These are phyloP conservation scores for Leccinum fallax DNA, from an alignment of 1,284 basidiomycete genomes.

Conservation along the genomic window DNA sequence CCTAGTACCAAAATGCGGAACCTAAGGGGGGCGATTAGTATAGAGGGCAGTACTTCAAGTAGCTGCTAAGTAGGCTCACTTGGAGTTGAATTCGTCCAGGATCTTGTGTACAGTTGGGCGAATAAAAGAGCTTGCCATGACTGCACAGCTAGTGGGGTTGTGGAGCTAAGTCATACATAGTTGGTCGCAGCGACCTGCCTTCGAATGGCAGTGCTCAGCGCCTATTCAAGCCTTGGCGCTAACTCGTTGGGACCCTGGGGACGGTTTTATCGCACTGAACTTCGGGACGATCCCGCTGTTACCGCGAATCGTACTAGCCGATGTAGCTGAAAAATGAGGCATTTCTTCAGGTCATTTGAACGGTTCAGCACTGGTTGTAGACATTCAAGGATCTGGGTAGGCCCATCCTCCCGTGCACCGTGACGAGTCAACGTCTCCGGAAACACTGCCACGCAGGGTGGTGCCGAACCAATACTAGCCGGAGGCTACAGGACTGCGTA, in stretches of 20 bases:
- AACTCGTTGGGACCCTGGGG: neutral
- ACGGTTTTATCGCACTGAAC: neutral
- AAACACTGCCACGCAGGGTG: no score
- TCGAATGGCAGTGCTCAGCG: slow-evolving; percentile 2
- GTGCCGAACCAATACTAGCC: no score
- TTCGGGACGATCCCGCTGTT: neutral
- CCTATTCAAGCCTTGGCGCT: neutral
- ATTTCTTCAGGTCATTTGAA: neutral
- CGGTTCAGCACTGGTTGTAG: neutral
- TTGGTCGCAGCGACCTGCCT: neutral
- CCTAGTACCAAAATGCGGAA: slow-evolving; percentile 6
- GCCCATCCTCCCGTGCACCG: neutral
- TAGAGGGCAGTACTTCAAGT: neutral
- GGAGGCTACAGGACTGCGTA: no score
- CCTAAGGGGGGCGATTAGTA: neutral
- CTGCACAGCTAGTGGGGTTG: neutral
- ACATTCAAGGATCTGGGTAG: neutral
- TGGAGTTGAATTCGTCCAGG: neutral
- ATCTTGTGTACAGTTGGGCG: slow-evolving; percentile 3
- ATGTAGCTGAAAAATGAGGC: neutral
- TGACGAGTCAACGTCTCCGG: no score
- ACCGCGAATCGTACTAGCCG: neutral
- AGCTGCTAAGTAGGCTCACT: neutral
- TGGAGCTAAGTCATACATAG: neutral
- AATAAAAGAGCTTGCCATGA: slow-evolving; percentile 2